A percentile compares a stretch with the other conserved stretches of the same genome.
phyloP scores from a whole-genome alignment of 768 basidiomycete species.

The Leucogyrophana mollusca region DNA sequence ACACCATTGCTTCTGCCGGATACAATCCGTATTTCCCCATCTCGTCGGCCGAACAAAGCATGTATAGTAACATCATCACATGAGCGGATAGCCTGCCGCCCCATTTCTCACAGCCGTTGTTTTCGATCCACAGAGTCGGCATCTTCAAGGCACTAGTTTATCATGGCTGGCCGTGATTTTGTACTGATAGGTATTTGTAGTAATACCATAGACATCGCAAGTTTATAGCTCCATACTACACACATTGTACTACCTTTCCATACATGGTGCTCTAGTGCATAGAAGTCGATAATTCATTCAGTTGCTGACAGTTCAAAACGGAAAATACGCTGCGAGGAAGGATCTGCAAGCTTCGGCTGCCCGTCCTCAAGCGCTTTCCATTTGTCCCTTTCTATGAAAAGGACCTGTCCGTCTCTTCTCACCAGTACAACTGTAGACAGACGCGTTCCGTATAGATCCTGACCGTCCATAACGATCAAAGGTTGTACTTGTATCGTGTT shows the following conservation, averaged over 20 bases:
- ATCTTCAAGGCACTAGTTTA: constrained; percentile 14
- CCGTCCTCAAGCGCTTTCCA: constrained; percentile 50
- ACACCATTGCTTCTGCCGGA: constrained; percentile 47
- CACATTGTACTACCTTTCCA: constrained; percentile 28
- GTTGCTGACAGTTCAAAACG: constrained; percentile 38
- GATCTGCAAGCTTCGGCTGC: constrained; percentile 35
- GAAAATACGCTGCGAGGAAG: constrained; percentile 48
- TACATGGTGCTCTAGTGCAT: constrained; percentile 13
- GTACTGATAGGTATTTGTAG: constrained; percentile 22
- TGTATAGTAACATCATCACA: constrained; percentile 58
- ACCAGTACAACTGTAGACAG: constrained; percentile 72
- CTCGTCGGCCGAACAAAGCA: constrained; percentile 48
- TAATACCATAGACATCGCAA: constrained; percentile 23
- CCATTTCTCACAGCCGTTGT: not conserved
- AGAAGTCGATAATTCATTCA: constrained; percentile 18
- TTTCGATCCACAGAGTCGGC: too few species aligned
- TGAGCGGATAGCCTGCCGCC: constrained; percentile 27
- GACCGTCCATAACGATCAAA: constrained; percentile 25
- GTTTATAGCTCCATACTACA: constrained; percentile 26
- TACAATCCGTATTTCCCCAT: constrained; percentile 74
- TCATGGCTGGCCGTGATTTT: constrained; percentile 32
- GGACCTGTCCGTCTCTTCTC: constrained; percentile 52
- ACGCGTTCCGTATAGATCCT: constrained; percentile 62
- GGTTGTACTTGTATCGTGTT: constrained; percentile 66
- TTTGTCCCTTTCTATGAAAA: constrained; percentile 72